These are phyloP conservation scores for Penicillium sp. DNA, from an alignment of 2,329 filamentous ascomycete genomes.

Conservation along the genomic window DNA sequence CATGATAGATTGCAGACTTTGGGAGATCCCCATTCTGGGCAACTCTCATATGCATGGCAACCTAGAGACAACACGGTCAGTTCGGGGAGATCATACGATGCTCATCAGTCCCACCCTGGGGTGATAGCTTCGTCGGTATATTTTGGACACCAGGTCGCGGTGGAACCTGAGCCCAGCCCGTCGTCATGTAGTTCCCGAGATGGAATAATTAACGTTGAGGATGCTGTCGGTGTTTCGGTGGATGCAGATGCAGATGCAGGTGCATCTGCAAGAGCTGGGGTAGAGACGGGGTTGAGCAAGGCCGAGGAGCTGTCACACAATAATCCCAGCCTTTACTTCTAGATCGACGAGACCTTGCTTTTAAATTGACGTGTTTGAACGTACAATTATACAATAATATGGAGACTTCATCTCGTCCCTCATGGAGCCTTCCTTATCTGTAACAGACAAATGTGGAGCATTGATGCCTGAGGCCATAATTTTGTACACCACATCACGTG, in stretches of 20 bases:
- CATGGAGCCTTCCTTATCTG: neutral
- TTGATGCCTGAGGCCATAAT: neutral
- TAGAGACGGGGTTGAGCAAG: constrained; percentile 2
- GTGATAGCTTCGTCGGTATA: constrained; percentile 7
- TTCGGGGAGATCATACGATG: constrained; percentile 6
- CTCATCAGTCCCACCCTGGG: neutral
- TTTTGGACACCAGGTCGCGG: constrained; percentile 1
- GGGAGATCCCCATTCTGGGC: neutral
- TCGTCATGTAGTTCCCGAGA: constrained; percentile 1
- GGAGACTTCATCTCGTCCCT: neutral
- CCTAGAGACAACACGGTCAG: neutral
- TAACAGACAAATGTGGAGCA: neutral
- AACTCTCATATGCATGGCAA: constrained; percentile 5
- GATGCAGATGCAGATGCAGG: neutral
- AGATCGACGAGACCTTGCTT: constrained; percentile 14
- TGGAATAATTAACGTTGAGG: neutral
- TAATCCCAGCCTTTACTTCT: constrained; percentile 18
- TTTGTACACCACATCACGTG: neutral
- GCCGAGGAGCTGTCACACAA: constrained; percentile 16
- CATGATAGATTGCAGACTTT: neutral
- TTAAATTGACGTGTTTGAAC: constrained; percentile 6
- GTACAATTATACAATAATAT: neutral
- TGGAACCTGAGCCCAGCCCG: constrained; percentile 7
- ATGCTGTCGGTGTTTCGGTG: neutral
- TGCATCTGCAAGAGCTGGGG: neutral